phyloP scores from a whole-genome alignment of 2,329 filamentous ascomycete genomes.

The Fusarium dlaminii region DNA sequence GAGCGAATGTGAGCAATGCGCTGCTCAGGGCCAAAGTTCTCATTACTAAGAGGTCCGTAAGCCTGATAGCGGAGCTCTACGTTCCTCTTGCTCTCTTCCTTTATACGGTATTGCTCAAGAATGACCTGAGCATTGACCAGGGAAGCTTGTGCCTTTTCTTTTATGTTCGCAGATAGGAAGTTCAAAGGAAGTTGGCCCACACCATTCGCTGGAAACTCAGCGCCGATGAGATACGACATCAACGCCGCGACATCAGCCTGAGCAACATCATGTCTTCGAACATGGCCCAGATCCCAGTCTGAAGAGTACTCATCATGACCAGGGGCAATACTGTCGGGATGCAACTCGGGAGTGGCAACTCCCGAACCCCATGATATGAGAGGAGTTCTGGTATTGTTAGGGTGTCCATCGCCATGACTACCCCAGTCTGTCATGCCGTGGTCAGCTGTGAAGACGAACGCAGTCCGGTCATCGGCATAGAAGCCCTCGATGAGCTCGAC shows the following conservation, averaged over 20 bases:
- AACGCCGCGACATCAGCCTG: slow-evolving; percentile 95
- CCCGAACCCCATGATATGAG: slow-evolving; percentile 94
- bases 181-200: slow-evolving; percentile 91
- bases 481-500: slow-evolving; percentile 84
- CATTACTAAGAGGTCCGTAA: slow-evolving; percentile 74
- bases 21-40: slow-evolving; percentile 69
- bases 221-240: slow-evolving; percentile 90
- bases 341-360: slow-evolving; percentile 76
- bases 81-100: slow-evolving; percentile 83
- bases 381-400: slow-evolving; percentile 94
- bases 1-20: slow-evolving; percentile 73
- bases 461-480: slow-evolving; percentile 84
- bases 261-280: slow-evolving; percentile 88
- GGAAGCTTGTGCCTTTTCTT: slow-evolving; percentile 84
- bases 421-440: slow-evolving; percentile 99
- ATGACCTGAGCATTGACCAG: slow-evolving; percentile 87
- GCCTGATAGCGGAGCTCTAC: slow-evolving; percentile 81
- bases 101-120: slow-evolving; percentile 94
- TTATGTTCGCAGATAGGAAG: slow-evolving; percentile 76
- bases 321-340: slow-evolving; percentile 65
- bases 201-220: slow-evolving; percentile 94
- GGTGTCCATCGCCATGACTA: slow-evolving; percentile 98
- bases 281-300: slow-evolving; percentile 84
- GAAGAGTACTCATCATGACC: slow-evolving; percentile 93
- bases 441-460: slow-evolving; percentile 96